Evolutionary conservation across 257 asterid genomes (phyloP).

Genomic region (Solanum pennellii): DNA sequence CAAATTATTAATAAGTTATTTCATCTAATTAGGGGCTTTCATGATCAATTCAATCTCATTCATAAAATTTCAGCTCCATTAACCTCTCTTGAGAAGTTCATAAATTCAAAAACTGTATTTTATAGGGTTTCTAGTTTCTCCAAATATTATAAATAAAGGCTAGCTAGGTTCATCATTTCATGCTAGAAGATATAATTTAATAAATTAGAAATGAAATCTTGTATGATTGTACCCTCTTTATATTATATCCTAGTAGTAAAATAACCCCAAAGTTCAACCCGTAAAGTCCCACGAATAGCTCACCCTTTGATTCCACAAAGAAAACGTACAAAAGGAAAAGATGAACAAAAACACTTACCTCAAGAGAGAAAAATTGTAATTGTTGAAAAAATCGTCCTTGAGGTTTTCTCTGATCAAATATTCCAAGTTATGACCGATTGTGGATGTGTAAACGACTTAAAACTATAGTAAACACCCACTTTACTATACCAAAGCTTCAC

Average conservation of each 20-base stretch:
- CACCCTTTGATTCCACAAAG: background rate
- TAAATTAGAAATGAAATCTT: background rate
- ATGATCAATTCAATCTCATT: background rate
- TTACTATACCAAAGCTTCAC: background rate
- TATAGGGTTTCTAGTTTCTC: background rate
- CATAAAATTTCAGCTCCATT: background rate
- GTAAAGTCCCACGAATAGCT: background rate
- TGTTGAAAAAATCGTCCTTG: background rate
- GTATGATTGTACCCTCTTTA: background rate
- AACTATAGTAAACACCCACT: background rate
- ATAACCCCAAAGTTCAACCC: background rate
- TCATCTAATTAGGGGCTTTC: background rate
- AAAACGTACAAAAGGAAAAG: background rate
- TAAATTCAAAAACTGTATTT: too few species aligned
- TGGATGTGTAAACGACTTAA: background rate
- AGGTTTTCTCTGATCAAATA: background rate
- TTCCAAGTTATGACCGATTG: too few species aligned
- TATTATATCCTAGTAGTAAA: background rate
- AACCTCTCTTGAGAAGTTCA: background rate
- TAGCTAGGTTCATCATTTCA: background rate
- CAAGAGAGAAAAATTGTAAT: background rate
- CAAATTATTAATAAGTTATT: background rate
- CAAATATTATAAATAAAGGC: background rate
- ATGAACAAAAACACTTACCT: background rate
- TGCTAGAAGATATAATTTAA: background rate